Conservation (phyloP, 2,329 filamentous ascomycete genomes). For the Cytospora chrysosperma region DNA sequence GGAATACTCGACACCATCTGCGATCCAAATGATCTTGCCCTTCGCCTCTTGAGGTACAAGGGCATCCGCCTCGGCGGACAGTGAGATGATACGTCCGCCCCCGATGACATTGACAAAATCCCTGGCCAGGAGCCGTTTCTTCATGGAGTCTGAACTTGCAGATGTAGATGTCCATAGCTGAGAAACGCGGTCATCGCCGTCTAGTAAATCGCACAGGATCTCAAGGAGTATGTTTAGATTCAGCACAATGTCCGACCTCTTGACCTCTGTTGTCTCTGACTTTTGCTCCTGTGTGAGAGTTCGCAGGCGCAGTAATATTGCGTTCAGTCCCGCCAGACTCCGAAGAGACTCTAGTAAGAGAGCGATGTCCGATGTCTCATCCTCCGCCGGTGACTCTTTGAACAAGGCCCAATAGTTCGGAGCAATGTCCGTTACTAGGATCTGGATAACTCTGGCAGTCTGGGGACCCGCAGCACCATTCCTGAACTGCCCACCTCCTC, state of each 20-base stretch:
- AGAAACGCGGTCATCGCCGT: slow-evolving; percentile 36
- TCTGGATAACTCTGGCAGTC: slow-evolving; percentile 72
- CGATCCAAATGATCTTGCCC: slow-evolving; percentile 54
- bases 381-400: slow-evolving; percentile 40
- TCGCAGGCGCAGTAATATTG: slow-evolving; percentile 68
- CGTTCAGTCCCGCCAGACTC: slow-evolving; percentile 75
- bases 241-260: slow-evolving; percentile 42
- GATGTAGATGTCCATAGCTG: slow-evolving; percentile 39
- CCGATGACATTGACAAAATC: slow-evolving; percentile 48
- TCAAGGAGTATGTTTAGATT: slow-evolving; percentile 46
- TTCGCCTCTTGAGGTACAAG: slow-evolving; percentile 40
- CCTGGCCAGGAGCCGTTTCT: slow-evolving; percentile 38
- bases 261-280: slow-evolving; percentile 36
- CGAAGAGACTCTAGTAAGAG: slow-evolving; percentile 64
- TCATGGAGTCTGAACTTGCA: slow-evolving; percentile 24
- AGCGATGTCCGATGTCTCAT: slow-evolving; percentile 37
- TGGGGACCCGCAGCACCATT: slow-evolving; percentile 64
- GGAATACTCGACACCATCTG: slow-evolving; percentile 63
- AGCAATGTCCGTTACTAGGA: slow-evolving; percentile 70
- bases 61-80: slow-evolving; percentile 56
- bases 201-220: slow-evolving; percentile 43
- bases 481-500: slow-evolving; percentile 43
- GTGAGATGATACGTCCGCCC: slow-evolving; percentile 49
- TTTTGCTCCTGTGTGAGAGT: slow-evolving; percentile 56
- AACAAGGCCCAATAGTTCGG: slow-evolving; percentile 79